Evolutionary conservation across 2,329 filamentous ascomycete genomes (phyloP).

Genomic region (Claviceps arundinis): DNA sequence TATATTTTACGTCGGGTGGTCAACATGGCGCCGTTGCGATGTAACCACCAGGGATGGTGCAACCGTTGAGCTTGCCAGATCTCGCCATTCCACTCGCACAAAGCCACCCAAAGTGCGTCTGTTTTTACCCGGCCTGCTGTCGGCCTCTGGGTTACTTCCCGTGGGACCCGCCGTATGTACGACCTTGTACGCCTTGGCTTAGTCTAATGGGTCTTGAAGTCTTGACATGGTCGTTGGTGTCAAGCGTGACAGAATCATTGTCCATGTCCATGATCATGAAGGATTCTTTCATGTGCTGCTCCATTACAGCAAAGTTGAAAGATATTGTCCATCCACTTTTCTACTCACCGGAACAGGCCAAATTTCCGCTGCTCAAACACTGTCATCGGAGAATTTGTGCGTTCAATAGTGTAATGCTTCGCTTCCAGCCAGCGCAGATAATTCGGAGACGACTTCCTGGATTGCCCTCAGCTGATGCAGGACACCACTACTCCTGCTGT

Average conservation of each 20-base stretch:
- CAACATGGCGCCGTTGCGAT: slow-evolving; percentile 8
- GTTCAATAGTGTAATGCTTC: background rate
- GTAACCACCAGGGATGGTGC: slow-evolving; percentile 13
- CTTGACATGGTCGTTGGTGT: background rate
- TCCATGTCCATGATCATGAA: background rate
- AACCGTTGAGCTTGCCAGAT: slow-evolving; percentile 9
- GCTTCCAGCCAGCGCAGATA: background rate
- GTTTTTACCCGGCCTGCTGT: slow-evolving; percentile 4
- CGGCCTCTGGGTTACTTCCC: slow-evolving; percentile 13
- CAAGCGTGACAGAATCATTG: background rate
- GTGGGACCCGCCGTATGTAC: slow-evolving; percentile 8
- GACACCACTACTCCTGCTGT: background rate
- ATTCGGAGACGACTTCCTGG: background rate
- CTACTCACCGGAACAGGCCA: background rate
- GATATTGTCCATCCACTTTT: background rate
- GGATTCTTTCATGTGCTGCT: background rate
- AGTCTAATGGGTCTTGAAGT: background rate
- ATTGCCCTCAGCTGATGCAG: background rate
- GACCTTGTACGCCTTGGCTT: background rate
- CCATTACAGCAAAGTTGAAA: background rate
- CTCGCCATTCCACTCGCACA: slow-evolving; percentile 6
- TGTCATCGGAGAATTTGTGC: too few relatives aligned
- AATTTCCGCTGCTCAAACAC: background rate
- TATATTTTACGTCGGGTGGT: slow-evolving; percentile 6
- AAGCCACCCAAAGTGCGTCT: slow-evolving; percentile 1